Evolutionary conservation across 805 yeast species (phyloP), one percentile per base, ranked within the genome.

Genomic region (Debaryomyces castellii): DNA sequence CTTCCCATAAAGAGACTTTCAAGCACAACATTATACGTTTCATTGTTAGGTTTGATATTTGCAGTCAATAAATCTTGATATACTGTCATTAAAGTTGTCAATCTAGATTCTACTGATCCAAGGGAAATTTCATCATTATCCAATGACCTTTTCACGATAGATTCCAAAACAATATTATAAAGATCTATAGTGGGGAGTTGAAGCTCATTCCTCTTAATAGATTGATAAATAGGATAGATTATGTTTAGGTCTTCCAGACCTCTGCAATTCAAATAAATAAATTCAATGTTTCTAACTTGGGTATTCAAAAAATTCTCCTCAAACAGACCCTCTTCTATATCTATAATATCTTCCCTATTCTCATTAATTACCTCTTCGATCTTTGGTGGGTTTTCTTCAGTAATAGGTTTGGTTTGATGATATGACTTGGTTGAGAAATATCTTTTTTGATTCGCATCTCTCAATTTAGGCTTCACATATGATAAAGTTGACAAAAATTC

Each of bases 71-170:
- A 66, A 54, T 84, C 90, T 41, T 86, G 87, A 58, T 86, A 86
- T 28, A 84, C 81, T 17, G 81, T 83, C 51, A 86, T 65, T 47
- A 86, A 60, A 44, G 76, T 79, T 2, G 87, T 84, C 59, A 86
- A 69, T 57, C 77, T 78, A 39, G 75, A 76, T 58, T 86, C 89
- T 5, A 79, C 63, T 21, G 82, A 70, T 50, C 51, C 60, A 4
- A 66, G 46, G 3, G 54, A 43, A 3, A 38, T 9, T 17, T 60
- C 65, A 3, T 50, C 40, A 7, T 74, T 77, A 45, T 77, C 78
- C 32, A 80, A 63, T 2, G 69, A 55, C 60, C 94, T 73, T 36
- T 61, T 49, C 11, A 76, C 62, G 9, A 86, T 73, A 0, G 90
- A 82, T 17, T 66, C 60, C 37, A 86, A 63, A 4, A 85, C 81